Conservation (phyloP, 345 rosid species). For the Eutrema heterophyllum region DNA sequence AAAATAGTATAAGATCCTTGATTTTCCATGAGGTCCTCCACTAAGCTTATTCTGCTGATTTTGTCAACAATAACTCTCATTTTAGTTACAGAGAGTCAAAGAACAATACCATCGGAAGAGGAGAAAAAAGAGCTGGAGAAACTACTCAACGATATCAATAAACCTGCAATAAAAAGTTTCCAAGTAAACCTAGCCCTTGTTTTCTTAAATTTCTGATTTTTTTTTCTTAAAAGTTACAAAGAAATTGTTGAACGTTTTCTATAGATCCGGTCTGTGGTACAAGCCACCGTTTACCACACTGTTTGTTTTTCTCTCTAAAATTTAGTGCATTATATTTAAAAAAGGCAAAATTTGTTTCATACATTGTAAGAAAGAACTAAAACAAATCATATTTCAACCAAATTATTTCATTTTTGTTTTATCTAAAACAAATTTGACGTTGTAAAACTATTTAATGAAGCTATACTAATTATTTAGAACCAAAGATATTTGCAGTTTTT, state of each 20-base stretch:
- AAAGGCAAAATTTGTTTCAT: too few species aligned
- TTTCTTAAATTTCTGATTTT: neutral
- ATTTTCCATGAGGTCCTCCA: neutral
- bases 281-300: too few species aligned
- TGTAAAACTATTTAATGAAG: neutral
- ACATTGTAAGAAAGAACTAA: too few species aligned
- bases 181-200: neutral
- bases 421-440: neutral
- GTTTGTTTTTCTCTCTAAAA: too few species aligned
- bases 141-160: neutral
- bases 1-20: neutral
- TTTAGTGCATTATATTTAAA: too few species aligned
- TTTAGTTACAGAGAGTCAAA: neutral
- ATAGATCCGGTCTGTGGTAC: too few species aligned
- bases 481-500: neutral
- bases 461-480: neutral
- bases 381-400: too few species aligned
- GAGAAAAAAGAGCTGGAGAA: neutral
- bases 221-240: too few species aligned
- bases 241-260: too few species aligned
- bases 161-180: slow-evolving; percentile 12
- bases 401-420: too few species aligned
- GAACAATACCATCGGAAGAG: neutral
- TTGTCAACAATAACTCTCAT: neutral
- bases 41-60: neutral